phyloP scores from a whole-genome alignment of 805 yeast species.

The Sungouiella thailandica region DNA sequence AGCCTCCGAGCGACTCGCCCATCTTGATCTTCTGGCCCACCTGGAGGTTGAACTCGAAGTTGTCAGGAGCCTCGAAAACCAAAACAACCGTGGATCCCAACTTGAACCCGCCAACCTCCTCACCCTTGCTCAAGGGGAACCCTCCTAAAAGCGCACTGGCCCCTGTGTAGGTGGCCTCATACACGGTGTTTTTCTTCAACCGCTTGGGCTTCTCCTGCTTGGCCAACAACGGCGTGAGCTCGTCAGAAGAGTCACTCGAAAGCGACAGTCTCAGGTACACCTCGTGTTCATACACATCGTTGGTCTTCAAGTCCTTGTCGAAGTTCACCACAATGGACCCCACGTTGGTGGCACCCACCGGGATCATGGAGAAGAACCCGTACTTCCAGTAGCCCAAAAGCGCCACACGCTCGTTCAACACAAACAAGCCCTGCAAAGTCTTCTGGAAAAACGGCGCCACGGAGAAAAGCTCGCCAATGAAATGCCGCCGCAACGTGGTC shows the following conservation, averaged over 20 bases:
- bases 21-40: constrained; percentile 76
- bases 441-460: constrained; percentile 96
- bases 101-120: constrained; percentile 96
- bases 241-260: constrained; percentile 13
- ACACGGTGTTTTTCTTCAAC: constrained; percentile 72
- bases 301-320: constrained; percentile 85
- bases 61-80: constrained; percentile 90
- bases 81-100: constrained; percentile 95
- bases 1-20: constrained; percentile 74
- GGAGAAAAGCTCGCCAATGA: constrained; percentile 90
- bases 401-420: constrained; percentile 92
- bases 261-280: constrained; percentile 20
- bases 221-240: constrained; percentile 28
- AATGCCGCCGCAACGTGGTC: constrained; percentile 86
- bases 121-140: constrained; percentile 82
- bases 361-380: constrained; percentile 97
- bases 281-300: constrained; percentile 58
- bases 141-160: constrained; percentile 80
- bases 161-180: constrained; percentile 86
- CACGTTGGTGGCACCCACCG: constrained; percentile 98
- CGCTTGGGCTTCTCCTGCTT: constrained; percentile 21
- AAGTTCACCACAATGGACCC: constrained; percentile 91
- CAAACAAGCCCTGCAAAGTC: constrained; percentile 79
- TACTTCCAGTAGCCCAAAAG: constrained; percentile 92
- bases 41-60: constrained; percentile 63